phyloP scores from a whole-genome alignment of 441 rosid genomes.

The Populus tomentosa region DNA sequence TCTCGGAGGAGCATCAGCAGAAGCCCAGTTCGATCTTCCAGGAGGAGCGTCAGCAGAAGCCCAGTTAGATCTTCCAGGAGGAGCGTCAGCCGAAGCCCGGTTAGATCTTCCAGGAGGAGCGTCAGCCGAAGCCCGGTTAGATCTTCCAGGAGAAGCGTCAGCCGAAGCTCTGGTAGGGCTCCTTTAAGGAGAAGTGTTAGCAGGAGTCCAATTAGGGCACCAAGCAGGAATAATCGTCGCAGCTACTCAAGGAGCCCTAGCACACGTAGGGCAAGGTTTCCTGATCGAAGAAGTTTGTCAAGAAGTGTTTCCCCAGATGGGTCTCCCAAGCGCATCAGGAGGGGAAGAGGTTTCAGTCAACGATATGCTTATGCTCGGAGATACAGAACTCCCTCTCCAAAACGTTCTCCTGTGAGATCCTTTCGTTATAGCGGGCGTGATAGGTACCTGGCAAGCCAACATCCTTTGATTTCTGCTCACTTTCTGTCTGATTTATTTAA shows the following conservation, averaged over 20 bases:
- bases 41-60: conserved; percentile 19
- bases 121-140: conserved; percentile 50
- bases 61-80: conserved; percentile 19
- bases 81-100: conserved; percentile 22
- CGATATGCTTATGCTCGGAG: conserved; percentile 85
- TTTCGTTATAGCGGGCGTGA: conserved; percentile 66
- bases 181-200: conserved; percentile 50
- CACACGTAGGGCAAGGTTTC: conserved; percentile 51
- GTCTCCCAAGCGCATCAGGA: conserved; percentile 74
- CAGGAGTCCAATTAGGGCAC: conserved; percentile 57
- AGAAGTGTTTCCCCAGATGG: conserved; percentile 79
- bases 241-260: conserved; percentile 61
- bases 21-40: conserved; percentile 28
- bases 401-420: conserved; percentile 71
- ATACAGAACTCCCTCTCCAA: conserved; percentile 84
- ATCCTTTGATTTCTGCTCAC: not conserved
- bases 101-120: conserved; percentile 27
- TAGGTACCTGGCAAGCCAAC: conserved; percentile 39
- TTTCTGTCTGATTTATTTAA: not conserved
- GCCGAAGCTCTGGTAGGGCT: conserved; percentile 66
- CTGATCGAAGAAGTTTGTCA: conserved; percentile 69
- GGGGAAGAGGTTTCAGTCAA: conserved; percentile 95
- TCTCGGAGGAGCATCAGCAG: conserved; percentile 35
- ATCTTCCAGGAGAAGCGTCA: conserved; percentile 47
- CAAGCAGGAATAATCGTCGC: conserved; percentile 47